These are phyloP conservation scores for Yamadazyma mexicana DNA, from an alignment of 1,139 yeast genomes.

Conservation along the genomic window DNA sequence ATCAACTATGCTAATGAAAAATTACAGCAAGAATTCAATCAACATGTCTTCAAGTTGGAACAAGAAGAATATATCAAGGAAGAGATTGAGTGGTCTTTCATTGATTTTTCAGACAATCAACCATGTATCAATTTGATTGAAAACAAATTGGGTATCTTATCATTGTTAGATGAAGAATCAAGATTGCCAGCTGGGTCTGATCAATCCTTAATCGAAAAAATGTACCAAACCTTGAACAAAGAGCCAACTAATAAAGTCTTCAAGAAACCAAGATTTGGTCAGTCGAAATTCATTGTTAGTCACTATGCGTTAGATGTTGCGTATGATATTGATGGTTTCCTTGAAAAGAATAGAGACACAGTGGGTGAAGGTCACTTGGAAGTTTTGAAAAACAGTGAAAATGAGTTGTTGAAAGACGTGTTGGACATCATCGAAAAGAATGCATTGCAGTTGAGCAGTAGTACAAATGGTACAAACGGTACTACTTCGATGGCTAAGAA, in stretches of 20 bases:
- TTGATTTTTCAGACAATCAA: constrained; percentile 94
- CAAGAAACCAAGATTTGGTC: constrained; percentile 94
- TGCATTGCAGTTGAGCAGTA: constrained; percentile 52
- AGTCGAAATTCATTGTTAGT: constrained; percentile 82
- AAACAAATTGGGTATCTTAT: constrained; percentile 81
- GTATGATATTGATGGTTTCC: constrained; percentile 91
- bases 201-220: constrained; percentile 87
- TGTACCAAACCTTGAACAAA: constrained; percentile 82
- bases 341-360: constrained; percentile 95
- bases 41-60: constrained; percentile 94
- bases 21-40: constrained; percentile 95
- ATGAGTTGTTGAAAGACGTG: constrained; percentile 51
- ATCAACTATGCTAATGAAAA: constrained; percentile 97
- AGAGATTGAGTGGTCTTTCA: constrained; percentile 95
- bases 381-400: constrained; percentile 69
- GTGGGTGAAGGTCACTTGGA: constrained; percentile 95
- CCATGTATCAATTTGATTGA: constrained; percentile 95
- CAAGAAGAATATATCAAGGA: constrained; percentile 93
- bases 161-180: constrained; percentile 92
- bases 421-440: constrained; percentile 65
- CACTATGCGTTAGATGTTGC: constrained; percentile 95
- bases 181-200: constrained; percentile 94
- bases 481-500: constrained; percentile 18
- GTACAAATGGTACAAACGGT: constrained; percentile 40
- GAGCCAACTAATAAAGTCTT: constrained; percentile 78